Base-by-base conservation (phyloP, 805 yeast species). In the Saccharomyces paradoxus region DNA sequence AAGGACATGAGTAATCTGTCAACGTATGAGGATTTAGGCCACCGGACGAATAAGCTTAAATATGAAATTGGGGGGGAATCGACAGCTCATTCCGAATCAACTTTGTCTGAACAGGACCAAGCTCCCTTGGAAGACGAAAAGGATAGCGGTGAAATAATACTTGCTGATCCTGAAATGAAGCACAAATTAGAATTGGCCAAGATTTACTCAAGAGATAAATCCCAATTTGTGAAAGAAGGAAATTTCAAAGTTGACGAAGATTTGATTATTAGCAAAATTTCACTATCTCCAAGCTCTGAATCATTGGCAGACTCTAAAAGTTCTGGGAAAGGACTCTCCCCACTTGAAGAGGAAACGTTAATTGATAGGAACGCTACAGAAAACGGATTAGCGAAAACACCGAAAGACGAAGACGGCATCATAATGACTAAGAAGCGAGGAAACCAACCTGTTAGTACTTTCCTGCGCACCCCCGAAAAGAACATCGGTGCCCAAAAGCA, bases 401-500 rank as follows among this genome's bases (percentile, higher is more conserved):
- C 66, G 4, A 53, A 52, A 7, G 56, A 52, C 1, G 55, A 57
- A 8, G 49, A 51, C 8, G 58, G 49, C 10, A 55, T 55, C 2
- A 55, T 56, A 6, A 46, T 49, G 6, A 53, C 58, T 29, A 37
- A 17, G 12, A 37, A 37, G 22, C 22, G 22, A 37, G 12, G 22
- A 17, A 8, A 17, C 41, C 53, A 44, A 28, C 48, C 55, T 46
- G 50, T 50, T 10, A 58, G 59, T 5, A 56, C 61, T 48, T 58
- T 62, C 41, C 49, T 59, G 52, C 52, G 49, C 44, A 60, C 56
- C 10, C 70, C 72, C 0, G 63, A 56, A 57, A 56, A 56, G 48
- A 67, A 72, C 41, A 79, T 85, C 57, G 97, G 97, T 1, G 73
- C 77, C 5, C 74, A 76, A 53, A 80, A 94, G 63, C 78, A 96